Evolutionary conservation across 139 green algal species (phyloP).

Genomic region (Volvox africanus): DNA sequence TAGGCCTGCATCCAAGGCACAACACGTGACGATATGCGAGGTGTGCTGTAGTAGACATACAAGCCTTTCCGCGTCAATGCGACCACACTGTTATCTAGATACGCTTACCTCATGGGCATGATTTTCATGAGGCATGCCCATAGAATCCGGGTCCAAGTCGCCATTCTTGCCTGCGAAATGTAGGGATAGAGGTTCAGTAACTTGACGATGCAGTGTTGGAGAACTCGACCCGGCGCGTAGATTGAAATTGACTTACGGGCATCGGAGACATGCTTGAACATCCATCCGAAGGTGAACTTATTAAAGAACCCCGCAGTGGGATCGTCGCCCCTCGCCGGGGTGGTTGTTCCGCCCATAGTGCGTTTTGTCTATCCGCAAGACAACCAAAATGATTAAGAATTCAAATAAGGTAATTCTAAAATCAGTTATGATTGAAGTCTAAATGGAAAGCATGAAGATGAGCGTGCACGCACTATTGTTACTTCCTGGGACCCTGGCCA

Average conservation of each 20-base stretch:
- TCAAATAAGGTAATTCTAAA: too few species aligned
- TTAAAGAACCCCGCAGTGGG: slow-evolving; percentile 37
- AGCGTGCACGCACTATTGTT: too few species aligned
- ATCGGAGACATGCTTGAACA: background rate
- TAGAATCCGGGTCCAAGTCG: background rate
- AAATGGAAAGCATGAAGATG: too few species aligned
- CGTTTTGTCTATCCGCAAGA: too few species aligned
- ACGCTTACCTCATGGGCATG: background rate
- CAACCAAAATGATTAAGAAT: too few species aligned
- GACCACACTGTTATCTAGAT: background rate
- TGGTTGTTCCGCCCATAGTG: background rate
- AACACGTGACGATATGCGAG: too few species aligned
- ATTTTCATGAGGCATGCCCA: slow-evolving; percentile 16
- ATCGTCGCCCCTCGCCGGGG: background rate
- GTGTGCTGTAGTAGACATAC: background rate
- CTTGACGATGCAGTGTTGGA: background rate
- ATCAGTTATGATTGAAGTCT: too few species aligned
- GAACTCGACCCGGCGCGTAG: background rate
- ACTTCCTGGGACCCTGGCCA: too few species aligned
- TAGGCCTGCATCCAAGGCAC: background rate
- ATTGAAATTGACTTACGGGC: background rate
- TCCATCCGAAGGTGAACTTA: slow-evolving; percentile 40
- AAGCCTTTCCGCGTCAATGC: too few species aligned
- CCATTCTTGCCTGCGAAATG: background rate
- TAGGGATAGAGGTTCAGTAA: background rate